phyloP scores from a whole-genome alignment of 257 asterid species.

The Prunella vulgaris region DNA sequence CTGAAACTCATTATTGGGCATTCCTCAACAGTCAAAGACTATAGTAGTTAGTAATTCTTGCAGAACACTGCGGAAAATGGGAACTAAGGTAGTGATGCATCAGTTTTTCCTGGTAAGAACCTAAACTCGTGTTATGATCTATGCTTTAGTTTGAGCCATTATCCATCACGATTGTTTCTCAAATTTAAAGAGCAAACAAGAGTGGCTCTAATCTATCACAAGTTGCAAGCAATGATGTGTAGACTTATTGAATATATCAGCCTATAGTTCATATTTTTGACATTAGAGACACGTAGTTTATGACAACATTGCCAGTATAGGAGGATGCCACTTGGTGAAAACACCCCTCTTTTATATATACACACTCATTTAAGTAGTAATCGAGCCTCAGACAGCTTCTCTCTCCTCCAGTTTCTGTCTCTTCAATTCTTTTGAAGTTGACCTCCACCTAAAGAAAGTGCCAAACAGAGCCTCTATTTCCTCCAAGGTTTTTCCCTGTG shows the following conservation, averaged over 20 bases:
- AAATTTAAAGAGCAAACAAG: neutral
- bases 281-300: no score
- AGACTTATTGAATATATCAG: neutral
- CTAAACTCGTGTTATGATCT: neutral
- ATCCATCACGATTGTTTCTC: neutral
- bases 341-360: no score
- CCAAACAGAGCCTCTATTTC: constrained; percentile 34
- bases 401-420: neutral
- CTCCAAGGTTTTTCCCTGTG: constrained; percentile 31
- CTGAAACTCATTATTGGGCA: neutral
- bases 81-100: neutral
- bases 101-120: neutral
- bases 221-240: neutral
- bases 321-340: no score
- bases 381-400: no score
- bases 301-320: no score
- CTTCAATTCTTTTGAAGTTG: neutral
- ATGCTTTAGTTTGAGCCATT: neutral
- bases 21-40: neutral
- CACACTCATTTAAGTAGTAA: no score
- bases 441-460: constrained; percentile 26
- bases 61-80: neutral
- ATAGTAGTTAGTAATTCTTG: no score
- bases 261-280: neutral
- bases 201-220: neutral